A percentile compares a stretch with the other conserved stretches of the same genome.
Evolutionary conservation across 495 filamentous ascomycete genomes (phyloP).

Genomic region (Letharia columbiana): DNA sequence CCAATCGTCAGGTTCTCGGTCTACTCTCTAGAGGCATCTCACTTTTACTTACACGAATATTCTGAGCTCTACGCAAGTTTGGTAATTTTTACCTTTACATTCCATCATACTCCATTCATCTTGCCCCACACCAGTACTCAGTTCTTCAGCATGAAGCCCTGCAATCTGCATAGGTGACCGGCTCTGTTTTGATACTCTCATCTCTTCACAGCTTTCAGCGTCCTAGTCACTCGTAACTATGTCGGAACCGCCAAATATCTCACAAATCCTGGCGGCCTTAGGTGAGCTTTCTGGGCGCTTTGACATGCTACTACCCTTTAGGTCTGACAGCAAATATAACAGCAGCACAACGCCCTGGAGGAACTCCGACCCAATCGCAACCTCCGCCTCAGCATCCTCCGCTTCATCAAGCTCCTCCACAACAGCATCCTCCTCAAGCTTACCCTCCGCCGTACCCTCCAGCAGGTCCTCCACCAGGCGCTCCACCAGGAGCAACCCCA

Average conservation of each 20-base stretch:
- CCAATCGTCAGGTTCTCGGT: background rate
- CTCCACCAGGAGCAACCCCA: constrained; percentile 33
- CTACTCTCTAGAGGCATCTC: too few relatives aligned
- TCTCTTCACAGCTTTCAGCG: background rate
- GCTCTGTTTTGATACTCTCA: background rate
- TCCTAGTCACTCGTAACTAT: background rate
- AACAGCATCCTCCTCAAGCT: constrained; percentile 29
- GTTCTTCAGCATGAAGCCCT: background rate
- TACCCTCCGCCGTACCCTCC: constrained; percentile 28
- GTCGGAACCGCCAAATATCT: constrained; percentile 13
- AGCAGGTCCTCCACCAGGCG: constrained; percentile 35
- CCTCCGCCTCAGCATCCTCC: constrained; percentile 32
- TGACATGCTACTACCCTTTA: background rate
- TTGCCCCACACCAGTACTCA: background rate
- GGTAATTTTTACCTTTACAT: background rate
- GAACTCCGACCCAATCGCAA: constrained; percentile 34
- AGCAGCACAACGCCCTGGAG: constrained; percentile 12
- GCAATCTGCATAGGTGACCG: constrained; percentile 5
- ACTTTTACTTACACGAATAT: background rate
- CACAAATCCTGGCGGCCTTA: constrained; percentile 12
- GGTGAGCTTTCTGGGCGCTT: background rate
- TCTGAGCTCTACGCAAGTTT: background rate
- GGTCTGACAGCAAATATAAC: background rate
- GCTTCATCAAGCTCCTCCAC: constrained; percentile 14
- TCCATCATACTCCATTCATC: background rate